Evolutionary conservation across 805 yeast species (phyloP).

Genomic region (Danielia oregonensis): DNA sequence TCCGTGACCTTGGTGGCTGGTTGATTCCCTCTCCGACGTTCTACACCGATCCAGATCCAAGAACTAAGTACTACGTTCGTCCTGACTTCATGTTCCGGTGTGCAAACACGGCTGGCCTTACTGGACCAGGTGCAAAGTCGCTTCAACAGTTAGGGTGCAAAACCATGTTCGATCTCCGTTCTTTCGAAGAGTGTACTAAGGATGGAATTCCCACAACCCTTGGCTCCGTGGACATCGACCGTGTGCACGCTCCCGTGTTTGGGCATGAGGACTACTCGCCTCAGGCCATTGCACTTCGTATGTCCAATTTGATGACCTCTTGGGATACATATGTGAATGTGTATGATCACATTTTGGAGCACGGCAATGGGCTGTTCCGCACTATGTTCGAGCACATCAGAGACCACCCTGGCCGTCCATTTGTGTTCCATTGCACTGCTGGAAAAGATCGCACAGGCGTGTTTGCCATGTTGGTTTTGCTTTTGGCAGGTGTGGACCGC

Average conservation of each 20-base stretch:
- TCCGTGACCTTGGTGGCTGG: conserved; percentile 84
- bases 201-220: conserved; percentile 37
- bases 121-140: conserved; percentile 44
- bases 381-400: conserved; percentile 52
- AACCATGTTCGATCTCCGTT: conserved; percentile 65
- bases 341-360: conserved; percentile 53
- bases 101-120: conserved; percentile 55
- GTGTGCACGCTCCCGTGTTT: conserved; percentile 59
- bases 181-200: conserved; percentile 49
- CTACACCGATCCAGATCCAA: conserved; percentile 6
- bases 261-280: conserved; percentile 57
- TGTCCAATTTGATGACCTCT: conserved; percentile 51
- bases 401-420: conserved; percentile 42
- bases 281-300: conserved; percentile 53
- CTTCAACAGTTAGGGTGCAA: conserved; percentile 45
- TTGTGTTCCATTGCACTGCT: conserved; percentile 76
- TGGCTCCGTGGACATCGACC: conserved; percentile 18
- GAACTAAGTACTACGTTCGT: conserved; percentile 38
- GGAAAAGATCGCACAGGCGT: conserved; percentile 88
- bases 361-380: conserved; percentile 47
- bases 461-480: conserved; percentile 61
- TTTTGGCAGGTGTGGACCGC: conserved; percentile 61
- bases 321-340: conserved; percentile 62
- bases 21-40: conserved; percentile 32
- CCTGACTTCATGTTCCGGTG: conserved; percentile 58